Percentiles rank a stretch among this genome's conserved stretches.
Conservation (phyloP, 2,329 filamentous ascomycete genomes). For the Colletotrichum tropicale region DNA sequence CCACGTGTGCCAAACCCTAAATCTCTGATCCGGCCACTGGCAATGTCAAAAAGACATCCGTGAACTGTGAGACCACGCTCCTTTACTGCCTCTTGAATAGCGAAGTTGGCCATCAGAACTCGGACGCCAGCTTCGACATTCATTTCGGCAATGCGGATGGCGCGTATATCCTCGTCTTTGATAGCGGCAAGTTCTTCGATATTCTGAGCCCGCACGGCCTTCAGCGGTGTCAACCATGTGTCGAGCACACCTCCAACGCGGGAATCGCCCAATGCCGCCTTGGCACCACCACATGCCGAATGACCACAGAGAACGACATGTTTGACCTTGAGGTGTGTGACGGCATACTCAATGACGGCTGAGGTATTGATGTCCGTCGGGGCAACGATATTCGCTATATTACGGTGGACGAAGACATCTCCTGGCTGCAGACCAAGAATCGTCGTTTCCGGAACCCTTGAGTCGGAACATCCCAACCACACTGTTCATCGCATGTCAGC, state of each 20-base stretch:
- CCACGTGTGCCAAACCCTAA: constrained; percentile 46
- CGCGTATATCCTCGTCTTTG: constrained; percentile 57
- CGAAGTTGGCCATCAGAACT: constrained; percentile 70
- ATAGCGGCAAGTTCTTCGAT: constrained; percentile 60
- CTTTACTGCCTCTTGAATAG: constrained; percentile 71
- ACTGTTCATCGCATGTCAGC: constrained; percentile 44
- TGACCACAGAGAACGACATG: constrained; percentile 76
- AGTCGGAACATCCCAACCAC: constrained; percentile 89
- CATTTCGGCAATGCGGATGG: constrained; percentile 72
- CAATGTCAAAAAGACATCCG: constrained; percentile 75
- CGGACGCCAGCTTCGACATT: constrained; percentile 75
- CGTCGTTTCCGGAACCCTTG: constrained; percentile 82
- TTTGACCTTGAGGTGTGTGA: constrained; percentile 72
- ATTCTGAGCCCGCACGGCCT: constrained; percentile 48
- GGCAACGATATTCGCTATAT: constrained; percentile 85
- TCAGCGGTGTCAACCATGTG: constrained; percentile 58
- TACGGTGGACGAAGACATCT: constrained; percentile 88
- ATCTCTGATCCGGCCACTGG: constrained; percentile 51
- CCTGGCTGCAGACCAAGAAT: constrained; percentile 80
- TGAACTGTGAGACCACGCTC: constrained; percentile 77
- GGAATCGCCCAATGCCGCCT: constrained; percentile 55
- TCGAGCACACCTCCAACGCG: constrained; percentile 59
- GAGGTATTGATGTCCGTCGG: constrained; percentile 76
- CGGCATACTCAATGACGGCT: constrained; percentile 81
- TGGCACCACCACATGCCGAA: constrained; percentile 70